Conservation (phyloP, 1,284 basidiomycete species). For the Boletellus dicymbophilus region DNA sequence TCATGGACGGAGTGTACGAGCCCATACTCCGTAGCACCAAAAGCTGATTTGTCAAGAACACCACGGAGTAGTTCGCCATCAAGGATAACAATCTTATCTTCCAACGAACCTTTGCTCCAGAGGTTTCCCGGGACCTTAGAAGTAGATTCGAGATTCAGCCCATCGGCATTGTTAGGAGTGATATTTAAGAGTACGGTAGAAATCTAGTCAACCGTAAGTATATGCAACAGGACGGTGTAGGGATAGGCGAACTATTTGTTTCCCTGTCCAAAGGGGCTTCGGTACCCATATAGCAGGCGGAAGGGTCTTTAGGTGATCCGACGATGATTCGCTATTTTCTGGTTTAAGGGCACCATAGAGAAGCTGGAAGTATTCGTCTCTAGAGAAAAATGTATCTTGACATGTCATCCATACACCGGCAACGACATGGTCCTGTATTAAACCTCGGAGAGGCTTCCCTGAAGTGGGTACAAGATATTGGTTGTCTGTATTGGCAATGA, state of each 20-base stretch:
- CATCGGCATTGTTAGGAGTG: slow-evolving; percentile 79
- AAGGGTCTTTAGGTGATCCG: slow-evolving; percentile 76
- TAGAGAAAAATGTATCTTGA: slow-evolving; percentile 92
- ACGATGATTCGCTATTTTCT: slow-evolving; percentile 75
- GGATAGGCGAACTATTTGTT: slow-evolving; percentile 80
- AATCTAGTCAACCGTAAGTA: slow-evolving; percentile 54
- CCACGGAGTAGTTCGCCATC: slow-evolving; percentile 93
- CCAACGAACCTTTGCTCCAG: slow-evolving; percentile 81
- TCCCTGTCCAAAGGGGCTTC: slow-evolving; percentile 93
- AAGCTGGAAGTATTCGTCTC: slow-evolving; percentile 97
- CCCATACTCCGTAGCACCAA: slow-evolving; percentile 96
- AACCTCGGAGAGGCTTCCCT: slow-evolving; percentile 94
- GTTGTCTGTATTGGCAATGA: slow-evolving; percentile 98
- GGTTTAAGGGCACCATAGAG: slow-evolving; percentile 94
- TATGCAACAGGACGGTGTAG: not conserved
- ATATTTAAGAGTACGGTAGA: slow-evolving; percentile 93
- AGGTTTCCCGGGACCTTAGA: slow-evolving; percentile 85
- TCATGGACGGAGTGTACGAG: slow-evolving; percentile 99
- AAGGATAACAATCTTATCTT: slow-evolving; percentile 89
- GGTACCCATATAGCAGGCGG: slow-evolving; percentile 95
- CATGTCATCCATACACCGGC: slow-evolving; percentile 99
- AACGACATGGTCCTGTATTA: slow-evolving; percentile 99
- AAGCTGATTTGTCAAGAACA: slow-evolving; percentile 96
- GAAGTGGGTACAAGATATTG: slow-evolving; percentile 99
- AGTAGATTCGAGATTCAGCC: slow-evolving; percentile 86